A percentile compares a stretch with the other conserved stretches of the same genome.
Evolutionary conservation across 2,329 filamentous ascomycete species (phyloP).

Genomic region (Fusarium denticulatum): DNA sequence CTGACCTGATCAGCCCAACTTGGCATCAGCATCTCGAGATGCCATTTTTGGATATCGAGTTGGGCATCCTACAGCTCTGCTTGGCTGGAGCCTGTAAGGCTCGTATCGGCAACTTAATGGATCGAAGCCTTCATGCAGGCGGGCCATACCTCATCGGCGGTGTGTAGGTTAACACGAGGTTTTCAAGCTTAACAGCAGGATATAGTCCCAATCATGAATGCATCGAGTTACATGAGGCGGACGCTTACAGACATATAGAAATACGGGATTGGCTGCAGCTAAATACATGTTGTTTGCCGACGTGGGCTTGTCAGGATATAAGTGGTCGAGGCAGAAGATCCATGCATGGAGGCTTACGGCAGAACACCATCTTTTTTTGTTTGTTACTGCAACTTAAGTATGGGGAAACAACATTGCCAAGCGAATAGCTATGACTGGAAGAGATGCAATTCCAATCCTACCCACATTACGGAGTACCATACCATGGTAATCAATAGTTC

Average conservation of each 20-base stretch:
- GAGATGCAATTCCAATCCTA: slow-evolving; percentile 1
- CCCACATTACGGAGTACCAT: neutral
- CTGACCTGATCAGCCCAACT: slow-evolving; percentile 19
- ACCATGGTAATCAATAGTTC: slow-evolving; percentile 18
- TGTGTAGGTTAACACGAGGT: slow-evolving; percentile 32
- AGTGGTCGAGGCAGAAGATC: slow-evolving; percentile 13
- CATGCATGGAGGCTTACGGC: slow-evolving; percentile 27
- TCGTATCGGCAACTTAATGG: slow-evolving; percentile 33
- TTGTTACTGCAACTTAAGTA: neutral
- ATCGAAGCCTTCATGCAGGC: slow-evolving; percentile 22
- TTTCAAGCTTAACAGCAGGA: slow-evolving; percentile 14
- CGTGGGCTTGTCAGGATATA: slow-evolving; percentile 13
- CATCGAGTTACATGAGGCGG: slow-evolving; percentile 30
- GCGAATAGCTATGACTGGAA: neutral
- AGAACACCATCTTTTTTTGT: slow-evolving; percentile 24
- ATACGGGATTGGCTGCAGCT: slow-evolving; percentile 23
- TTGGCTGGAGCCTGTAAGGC: slow-evolving; percentile 23
- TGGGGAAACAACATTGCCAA: neutral
- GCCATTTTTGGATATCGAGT: slow-evolving; percentile 20
- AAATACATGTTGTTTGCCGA: slow-evolving; percentile 2
- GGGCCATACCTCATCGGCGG: slow-evolving; percentile 24
- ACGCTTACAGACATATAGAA: slow-evolving; percentile 17
- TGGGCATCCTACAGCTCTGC: slow-evolving; percentile 6
- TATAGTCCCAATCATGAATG: slow-evolving; percentile 1
- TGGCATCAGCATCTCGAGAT: slow-evolving; percentile 14